Evolutionary conservation across 129 eudicot genomes (phyloP), one percentile per base, ranked within the genome.

Genomic region (Lonicera japonica): DNA sequence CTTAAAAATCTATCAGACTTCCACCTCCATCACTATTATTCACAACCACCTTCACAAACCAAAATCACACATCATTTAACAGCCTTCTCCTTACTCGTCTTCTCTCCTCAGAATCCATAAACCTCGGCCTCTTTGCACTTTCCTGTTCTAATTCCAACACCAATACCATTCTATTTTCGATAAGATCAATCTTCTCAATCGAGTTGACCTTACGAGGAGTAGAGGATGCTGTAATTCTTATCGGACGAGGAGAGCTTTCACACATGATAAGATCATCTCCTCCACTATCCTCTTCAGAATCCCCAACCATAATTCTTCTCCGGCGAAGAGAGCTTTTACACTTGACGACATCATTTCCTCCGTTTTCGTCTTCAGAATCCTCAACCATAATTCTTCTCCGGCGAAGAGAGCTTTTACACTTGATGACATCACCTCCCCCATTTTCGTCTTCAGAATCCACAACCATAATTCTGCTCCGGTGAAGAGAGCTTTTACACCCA

Each of bases 401-500:
- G 36, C 36, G 6, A 6, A 6, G 36, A 29, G 36, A 29, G 6
- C 16, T 43, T 43, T 17, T 18, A 34, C 23, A 38, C 52, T 19
- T 56, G 16, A 25, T 24, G n/a, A 25, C 54, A 21, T 61, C 66
- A 61, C 15, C 53, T 11, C 3, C 60, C n/a, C 22, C 23, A 45
- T 68, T 56, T 46, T 83, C 85, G 19, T 75, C 75, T 57, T 75
- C 82, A 40, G 80, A 72, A 54, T 83, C 89, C 63, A 79, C 50
- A 43, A 43, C 50, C 13, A 43, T 8, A 43, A 14, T 43, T 43
- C 14, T 10, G 8, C 36, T 29, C 36, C 2, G 36, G 2, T 6
- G 36, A 29, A 6, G 36, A 29, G 36, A 29, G 36, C 16, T 43
- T 43, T 17, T 18, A 34, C 40, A 38, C 52, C 8, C 67, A 23